Base-by-base conservation (phyloP, 2,329 filamentous ascomycete genomes). In the Sphaerulina musiva region DNA sequence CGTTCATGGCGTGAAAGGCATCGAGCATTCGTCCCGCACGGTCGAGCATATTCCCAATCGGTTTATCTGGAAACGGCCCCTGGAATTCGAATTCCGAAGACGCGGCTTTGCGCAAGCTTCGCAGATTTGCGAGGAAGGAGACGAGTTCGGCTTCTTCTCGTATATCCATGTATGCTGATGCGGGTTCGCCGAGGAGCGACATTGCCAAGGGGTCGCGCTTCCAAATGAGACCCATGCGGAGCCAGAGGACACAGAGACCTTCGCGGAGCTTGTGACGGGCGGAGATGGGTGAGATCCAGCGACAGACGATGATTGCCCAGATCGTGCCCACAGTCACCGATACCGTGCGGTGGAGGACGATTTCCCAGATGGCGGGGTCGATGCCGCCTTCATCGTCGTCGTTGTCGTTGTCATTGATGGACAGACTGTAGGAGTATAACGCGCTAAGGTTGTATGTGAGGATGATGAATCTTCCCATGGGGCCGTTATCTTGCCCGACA, bases 181-280 rank as follows among this genome's bases (percentile, higher is more conserved):
- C 52, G 2, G 69, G 68, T 38, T 64, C 58, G 57, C 73, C 73
- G 2, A 70, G 66, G 1, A 77, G 67, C 11, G 95, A 78, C 6
- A 85, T 82, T 4, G 87, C 85, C 23, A 98, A 76, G 0, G 93
- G 93, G 7, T 95, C 92, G 43, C 91, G 83, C 73, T 92, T 95
- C 93, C 93, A 98, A 60, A 97, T 91, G 34, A 98, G 79, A 12
- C 90, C 89, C 83, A 98, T 91, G 55, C 95, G 88, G 6, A 98
- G 78, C 81, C 93, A 97, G 10, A 98, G 76, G n/a, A 95, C 78
- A 29, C 89, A 88, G 9, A 96, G 78, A 1, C 92, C 92, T 64
- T 95, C 86, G 66, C 93, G 89, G 64, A 97, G 84, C 72, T 95
- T 95, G 59, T 80, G 79, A 42, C 93, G 81, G 1, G 90, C 93